Evolutionary conservation across 768 basidiomycete genomes (phyloP).

Genomic region (Amanita pallidorosea): DNA sequence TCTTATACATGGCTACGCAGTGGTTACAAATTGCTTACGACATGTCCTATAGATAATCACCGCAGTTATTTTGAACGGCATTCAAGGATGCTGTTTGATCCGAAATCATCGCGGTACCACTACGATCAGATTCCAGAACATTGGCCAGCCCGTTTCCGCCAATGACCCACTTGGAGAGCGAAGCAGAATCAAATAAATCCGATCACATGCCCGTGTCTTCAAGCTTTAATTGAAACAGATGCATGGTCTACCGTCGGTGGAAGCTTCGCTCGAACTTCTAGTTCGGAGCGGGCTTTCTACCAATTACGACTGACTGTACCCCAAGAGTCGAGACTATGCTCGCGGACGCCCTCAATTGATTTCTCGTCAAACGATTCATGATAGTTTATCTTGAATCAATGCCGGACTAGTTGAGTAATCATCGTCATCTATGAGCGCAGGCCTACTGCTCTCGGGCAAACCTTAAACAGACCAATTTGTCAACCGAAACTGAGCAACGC

Average conservation of each 20-base stretch:
- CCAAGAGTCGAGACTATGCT: not conserved
- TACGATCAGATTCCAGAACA: not conserved
- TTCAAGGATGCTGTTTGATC: not conserved
- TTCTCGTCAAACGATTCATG: not conserved
- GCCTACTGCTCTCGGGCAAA: not conserved
- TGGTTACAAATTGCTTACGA: too few species aligned
- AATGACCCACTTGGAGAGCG: constrained; percentile 1
- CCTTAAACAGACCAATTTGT: not conserved
- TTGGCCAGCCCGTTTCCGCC: not conserved
- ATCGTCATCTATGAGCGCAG: not conserved
- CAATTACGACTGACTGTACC: not conserved
- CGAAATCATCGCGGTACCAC: not conserved
- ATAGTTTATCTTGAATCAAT: not conserved
- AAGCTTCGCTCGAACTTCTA: constrained; percentile 1
- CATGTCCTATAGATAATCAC: too few species aligned
- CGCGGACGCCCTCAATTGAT: not conserved
- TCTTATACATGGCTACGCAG: too few species aligned
- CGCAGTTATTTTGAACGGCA: not conserved
- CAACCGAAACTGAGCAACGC: not conserved
- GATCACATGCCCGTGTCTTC: not conserved
- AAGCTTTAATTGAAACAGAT: not conserved
- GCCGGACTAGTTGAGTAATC: not conserved
- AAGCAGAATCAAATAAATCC: not conserved
- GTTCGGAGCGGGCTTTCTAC: not conserved
- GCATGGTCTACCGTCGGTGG: not conserved